phyloP scores from a whole-genome alignment of 1,284 basidiomycete genomes.

The Puccinia brachypodii region DNA sequence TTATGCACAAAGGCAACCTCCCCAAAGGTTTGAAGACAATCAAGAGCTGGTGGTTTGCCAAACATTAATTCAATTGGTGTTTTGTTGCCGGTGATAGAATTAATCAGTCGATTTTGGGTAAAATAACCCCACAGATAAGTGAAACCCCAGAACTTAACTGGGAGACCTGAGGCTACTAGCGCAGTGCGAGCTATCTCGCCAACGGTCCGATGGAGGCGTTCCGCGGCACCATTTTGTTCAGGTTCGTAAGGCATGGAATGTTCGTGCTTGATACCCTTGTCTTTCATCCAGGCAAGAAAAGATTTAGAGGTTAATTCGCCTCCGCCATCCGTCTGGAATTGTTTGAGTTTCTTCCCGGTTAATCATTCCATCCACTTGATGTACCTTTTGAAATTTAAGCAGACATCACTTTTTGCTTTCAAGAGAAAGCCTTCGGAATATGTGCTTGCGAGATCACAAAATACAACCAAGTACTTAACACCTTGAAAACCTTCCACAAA shows the following conservation, averaged over 20 bases:
- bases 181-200: slow-evolving; percentile 24
- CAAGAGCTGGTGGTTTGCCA: background rate
- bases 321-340: slow-evolving; percentile 18
- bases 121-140: slow-evolving; percentile 15
- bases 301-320: background rate
- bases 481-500: slow-evolving; percentile 8
- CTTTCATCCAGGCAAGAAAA: background rate
- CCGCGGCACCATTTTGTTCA: slow-evolving; percentile 48
- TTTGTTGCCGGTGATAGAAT: slow-evolving; percentile 18
- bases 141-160: slow-evolving; percentile 12
- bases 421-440: slow-evolving; percentile 1
- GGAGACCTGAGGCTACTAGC: background rate
- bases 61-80: slow-evolving; percentile 9
- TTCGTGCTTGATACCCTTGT: slow-evolving; percentile 28
- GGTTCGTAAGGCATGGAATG: slow-evolving; percentile 22
- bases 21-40: slow-evolving; percentile 18
- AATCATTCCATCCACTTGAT: slow-evolving; percentile 5
- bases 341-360: slow-evolving; percentile 1
- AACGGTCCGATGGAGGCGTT: slow-evolving; percentile 24
- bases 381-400: background rate
- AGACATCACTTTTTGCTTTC: background rate
- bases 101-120: slow-evolving; percentile 17
- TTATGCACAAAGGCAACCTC: slow-evolving; percentile 26
- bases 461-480: background rate
- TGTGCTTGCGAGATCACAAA: background rate